These are phyloP conservation scores for Candida chilensis DNA, from an alignment of 805 yeast genomes.

Conservation along the genomic window DNA sequence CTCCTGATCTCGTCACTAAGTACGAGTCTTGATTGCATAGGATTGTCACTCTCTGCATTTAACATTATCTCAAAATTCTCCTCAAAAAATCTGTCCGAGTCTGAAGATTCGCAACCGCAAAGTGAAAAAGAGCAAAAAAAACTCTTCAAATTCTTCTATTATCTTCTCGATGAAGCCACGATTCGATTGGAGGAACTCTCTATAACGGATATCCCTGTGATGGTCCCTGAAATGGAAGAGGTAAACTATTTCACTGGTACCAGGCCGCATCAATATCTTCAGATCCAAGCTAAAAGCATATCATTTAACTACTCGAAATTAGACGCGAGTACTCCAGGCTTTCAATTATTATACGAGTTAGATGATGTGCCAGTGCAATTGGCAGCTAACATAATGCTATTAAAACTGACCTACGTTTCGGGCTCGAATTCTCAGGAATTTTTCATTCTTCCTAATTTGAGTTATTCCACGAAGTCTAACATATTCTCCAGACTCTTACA, in stretches of 20 bases:
- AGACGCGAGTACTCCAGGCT: slow-evolving; percentile 22
- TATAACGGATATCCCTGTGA: neutral
- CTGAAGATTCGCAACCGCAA: too few species aligned
- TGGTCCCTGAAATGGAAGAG: neutral
- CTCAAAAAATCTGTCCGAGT: too few species aligned
- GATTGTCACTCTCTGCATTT: too few species aligned
- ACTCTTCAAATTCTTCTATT: too few species aligned
- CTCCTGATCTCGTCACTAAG: too few species aligned
- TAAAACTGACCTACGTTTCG: slow-evolving; percentile 9
- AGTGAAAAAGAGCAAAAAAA: too few species aligned
- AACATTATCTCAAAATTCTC: too few species aligned
- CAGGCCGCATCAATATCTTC: slow-evolving; percentile 12
- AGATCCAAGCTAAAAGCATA: slow-evolving; percentile 13
- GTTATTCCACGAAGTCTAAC: slow-evolving; percentile 24
- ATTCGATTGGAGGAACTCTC: neutral
- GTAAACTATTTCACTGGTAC: slow-evolving; percentile 9
- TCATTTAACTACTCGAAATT: slow-evolving; percentile 14
- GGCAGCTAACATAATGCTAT: slow-evolving; percentile 19
- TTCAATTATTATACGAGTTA: slow-evolving; percentile 21
- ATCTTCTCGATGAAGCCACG: too few species aligned
- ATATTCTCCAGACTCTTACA: slow-evolving; percentile 18
- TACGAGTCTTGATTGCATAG: too few species aligned
- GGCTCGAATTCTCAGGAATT: slow-evolving; percentile 13
- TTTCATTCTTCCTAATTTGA: slow-evolving; percentile 22
- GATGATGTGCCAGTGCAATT: slow-evolving; percentile 22